phyloP scores from a whole-genome alignment of 1,284 basidiomycete genomes.

The Earliella scabrosa region DNA sequence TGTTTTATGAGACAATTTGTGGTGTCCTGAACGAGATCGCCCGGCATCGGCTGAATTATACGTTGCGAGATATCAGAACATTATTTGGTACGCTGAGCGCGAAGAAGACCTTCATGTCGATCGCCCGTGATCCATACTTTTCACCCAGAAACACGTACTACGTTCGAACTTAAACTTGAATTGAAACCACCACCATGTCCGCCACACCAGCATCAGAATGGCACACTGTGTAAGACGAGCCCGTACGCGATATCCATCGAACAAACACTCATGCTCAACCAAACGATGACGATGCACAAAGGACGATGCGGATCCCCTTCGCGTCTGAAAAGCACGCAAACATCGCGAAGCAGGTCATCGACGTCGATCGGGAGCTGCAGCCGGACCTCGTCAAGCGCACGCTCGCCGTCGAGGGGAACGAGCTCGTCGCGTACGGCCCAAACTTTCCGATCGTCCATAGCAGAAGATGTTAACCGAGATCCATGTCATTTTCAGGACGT shows the following conservation, averaged over 20 bases:
- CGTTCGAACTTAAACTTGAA: no score
- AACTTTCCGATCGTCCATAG: not conserved
- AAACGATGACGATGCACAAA: no score
- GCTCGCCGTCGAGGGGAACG: slow-evolving; percentile 66
- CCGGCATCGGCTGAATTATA: no score
- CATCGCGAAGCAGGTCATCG: slow-evolving; percentile 81
- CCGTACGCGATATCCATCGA: no score
- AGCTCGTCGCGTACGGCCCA: slow-evolving; percentile 66
- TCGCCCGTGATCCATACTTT: no score
- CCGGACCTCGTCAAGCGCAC: slow-evolving; percentile 74
- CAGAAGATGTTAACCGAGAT: slow-evolving; percentile 10
- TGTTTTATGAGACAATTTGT: no score
- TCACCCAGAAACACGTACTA: no score
- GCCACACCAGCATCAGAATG: slow-evolving; percentile 22
- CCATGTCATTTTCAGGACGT: slow-evolving; percentile 53
- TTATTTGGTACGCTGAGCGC: no score
- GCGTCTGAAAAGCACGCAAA: slow-evolving; percentile 70
- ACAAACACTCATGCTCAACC: not conserved
- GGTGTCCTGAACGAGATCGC: no score
- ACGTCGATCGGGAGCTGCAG: slow-evolving; percentile 86
- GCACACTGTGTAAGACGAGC: slow-evolving; percentile 35
- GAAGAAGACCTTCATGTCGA: no score
- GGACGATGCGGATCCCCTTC: slow-evolving; percentile 80
- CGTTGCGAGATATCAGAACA: no score
- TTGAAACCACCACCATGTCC: no score